Percentiles rank a stretch among this genome's conserved stretches.
Evolutionary conservation across 2,329 filamentous ascomycete genomes (phyloP).

Genomic region (Cryphonectria radicalis): DNA sequence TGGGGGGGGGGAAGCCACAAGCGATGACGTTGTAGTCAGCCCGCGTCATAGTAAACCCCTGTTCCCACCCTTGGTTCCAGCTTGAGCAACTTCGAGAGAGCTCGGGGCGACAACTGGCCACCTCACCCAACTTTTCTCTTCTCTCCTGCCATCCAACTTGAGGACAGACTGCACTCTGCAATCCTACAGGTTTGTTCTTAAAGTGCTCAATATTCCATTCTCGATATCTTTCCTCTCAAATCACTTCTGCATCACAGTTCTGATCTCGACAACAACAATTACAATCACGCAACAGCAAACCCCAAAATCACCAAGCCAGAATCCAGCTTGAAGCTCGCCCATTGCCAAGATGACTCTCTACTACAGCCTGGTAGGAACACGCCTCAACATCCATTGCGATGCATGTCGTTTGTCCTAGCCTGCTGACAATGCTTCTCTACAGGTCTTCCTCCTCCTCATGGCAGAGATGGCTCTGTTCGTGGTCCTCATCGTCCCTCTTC

Average conservation of each 20-base stretch:
- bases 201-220: background rate
- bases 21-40: constrained; percentile 28
- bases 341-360: constrained; percentile 64
- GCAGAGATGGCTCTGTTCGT: constrained; percentile 83
- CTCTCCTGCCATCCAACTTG: background rate
- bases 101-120: constrained; percentile 27
- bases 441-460: constrained; percentile 85
- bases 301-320: background rate
- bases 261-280: background rate
- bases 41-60: constrained; percentile 20
- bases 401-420: background rate
- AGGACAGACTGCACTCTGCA: background rate
- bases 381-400: constrained; percentile 8
- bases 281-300: background rate
- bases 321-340: constrained; percentile 33
- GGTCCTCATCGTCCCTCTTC: constrained; percentile 82
- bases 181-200: background rate
- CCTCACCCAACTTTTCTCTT: constrained; percentile 17
- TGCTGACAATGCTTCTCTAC: constrained; percentile 34
- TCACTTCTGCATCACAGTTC: constrained; percentile 7
- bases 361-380: constrained; percentile 54
- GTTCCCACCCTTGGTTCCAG: constrained; percentile 20
- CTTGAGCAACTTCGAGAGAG: constrained; percentile 19
- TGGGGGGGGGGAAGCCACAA: constrained; percentile 4
- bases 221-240: background rate